Base-by-base conservation (phyloP, 805 yeast genomes). In the Lipomyces starkeyi region DNA sequence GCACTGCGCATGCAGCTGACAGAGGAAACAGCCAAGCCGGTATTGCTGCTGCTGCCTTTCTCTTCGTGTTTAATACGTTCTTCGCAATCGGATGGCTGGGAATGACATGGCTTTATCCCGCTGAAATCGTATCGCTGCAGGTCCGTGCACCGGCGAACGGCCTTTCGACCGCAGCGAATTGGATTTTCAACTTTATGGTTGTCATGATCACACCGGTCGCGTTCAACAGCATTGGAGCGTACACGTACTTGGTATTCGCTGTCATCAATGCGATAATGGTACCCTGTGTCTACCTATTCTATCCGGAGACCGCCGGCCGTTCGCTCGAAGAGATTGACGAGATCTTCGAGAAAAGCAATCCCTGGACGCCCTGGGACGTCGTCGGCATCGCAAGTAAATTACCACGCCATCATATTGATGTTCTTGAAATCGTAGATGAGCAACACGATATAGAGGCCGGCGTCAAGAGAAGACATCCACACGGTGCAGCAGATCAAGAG, bases 241-340 rank as follows among this genome's bases (percentile, higher is more conserved):
- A 83, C 71, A 84, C 89, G 47, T 89, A 87, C 74, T 77, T 86
- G n/a, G 83, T 89, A 73, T 89, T 86, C 77, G 86, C 89, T 47
- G 79, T 79, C 6, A 78, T 83, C 71, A 85, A 87, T 76, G 78
- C 78, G 20, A 75, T 79, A 69, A 85, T 86, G 79, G 73, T 82
- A 32, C 83, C 82, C 67, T 83, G 78, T 73, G 75, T 69, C 57
- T 83, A 75, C 67, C 78, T 83, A 71, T 85, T 84, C 73, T 85
- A 82, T 81, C 91, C 90, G 40, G 91, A 87, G 74, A 87, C 91
- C 32, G 85, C 82, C 70, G 88, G 88, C 40, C 81, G 83, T 74
- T 80, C 87, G 68, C 82, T 87, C 77, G 90, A 87, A 77, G 88
- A 86, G 75, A 85, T 86, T 73, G 78, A 80, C 56, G 72, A 73